Evolutionary conservation across 345 rosid genomes (phyloP), one percentile per base, ranked within the genome.

Genomic region (Citrus medica): DNA sequence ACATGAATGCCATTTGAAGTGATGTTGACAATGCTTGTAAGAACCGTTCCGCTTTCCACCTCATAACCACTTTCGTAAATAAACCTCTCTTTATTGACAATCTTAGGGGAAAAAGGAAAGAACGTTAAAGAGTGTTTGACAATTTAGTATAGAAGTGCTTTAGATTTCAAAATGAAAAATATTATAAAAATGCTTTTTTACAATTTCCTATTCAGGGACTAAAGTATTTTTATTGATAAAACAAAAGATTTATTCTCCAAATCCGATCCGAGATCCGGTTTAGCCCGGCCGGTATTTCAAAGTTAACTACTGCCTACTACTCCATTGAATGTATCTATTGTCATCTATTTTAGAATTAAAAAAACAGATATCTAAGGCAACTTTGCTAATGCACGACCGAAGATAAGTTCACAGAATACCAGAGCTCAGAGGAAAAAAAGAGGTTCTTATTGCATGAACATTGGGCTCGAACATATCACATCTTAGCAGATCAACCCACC

Each of bases 381-480:
- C 56, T 42, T 42, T 42, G 48, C 48, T 12, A 12, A 10, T 40
- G 16, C 48, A 42, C 16, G 48, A 42, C 51, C 1, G 17, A 3
- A 46, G 17, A 42, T 3, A 8, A 42, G 48, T 42, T 42, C 48
- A 10, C 48, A 40, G 46, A 9, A 40, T 46, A 16, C 51, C 14
- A 46, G 51, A 46, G 14, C 51, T 46, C 14, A 2, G 10, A 30
- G 17, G 21, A 1, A 24, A 66, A 33, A 33, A 9, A 19, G 1
- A 22, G n/a, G 46, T 53, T 25, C 70, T 82, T 79, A 74, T 81
- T 68, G 66, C 71, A 75, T 38, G 19, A 55, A 67, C n/a, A 30
- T 61, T 25, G 46, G 30, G 35, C 40, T 72, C 67, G 58, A 67
- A 71, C 56, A 17, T 19, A 25, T 10, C 16, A 35, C 8, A 19